phyloP scores from a whole-genome alignment of 306 rosid species.

The Luffa aegyptiaca region DNA sequence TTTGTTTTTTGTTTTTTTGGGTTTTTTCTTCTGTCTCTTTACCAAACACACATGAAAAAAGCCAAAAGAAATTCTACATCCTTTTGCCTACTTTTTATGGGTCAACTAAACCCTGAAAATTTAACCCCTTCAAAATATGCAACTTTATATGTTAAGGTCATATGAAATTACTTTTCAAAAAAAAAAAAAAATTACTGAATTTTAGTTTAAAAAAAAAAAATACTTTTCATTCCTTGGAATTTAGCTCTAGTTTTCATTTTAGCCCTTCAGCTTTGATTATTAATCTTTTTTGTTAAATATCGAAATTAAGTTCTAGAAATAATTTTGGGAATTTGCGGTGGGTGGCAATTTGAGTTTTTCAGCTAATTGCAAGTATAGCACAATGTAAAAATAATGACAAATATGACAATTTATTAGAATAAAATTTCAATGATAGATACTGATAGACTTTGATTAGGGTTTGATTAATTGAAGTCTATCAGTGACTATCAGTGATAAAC shows the following conservation, averaged over 20 bases:
- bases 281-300: neutral
- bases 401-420: too few relatives aligned
- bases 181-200: too few relatives aligned
- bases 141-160: neutral
- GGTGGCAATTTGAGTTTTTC: too few relatives aligned
- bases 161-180: neutral
- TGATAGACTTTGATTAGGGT: too few relatives aligned
- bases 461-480: too few relatives aligned
- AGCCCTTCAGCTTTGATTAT: neutral
- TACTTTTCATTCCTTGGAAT: neutral
- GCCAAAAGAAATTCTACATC: neutral
- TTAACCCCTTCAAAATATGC: neutral
- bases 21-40: neutral
- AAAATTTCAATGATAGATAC: too few relatives aligned
- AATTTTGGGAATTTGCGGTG: neutral
- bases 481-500: too few relatives aligned
- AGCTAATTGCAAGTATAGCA: too few relatives aligned
- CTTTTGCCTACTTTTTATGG: neutral
- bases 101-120: neutral
- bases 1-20: neutral
- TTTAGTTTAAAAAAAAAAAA: too few relatives aligned
- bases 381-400: too few relatives aligned
- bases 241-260: neutral
- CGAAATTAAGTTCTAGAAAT: neutral
- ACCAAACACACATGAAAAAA: neutral